Evolutionary conservation across 805 yeast species (phyloP).

Genomic region (Yarrowia yakushimensis): DNA sequence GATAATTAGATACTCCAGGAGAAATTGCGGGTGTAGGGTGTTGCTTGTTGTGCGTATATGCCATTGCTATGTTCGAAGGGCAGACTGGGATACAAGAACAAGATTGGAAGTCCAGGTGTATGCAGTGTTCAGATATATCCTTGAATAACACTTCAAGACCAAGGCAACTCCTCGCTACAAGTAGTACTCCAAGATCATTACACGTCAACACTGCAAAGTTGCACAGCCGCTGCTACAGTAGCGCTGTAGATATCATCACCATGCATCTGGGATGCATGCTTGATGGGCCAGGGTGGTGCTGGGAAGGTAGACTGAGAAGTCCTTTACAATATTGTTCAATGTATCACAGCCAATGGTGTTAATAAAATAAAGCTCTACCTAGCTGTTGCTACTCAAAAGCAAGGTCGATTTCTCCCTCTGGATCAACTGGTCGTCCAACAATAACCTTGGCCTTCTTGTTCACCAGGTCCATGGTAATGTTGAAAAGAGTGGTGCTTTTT

Average conservation of each 20-base stretch:
- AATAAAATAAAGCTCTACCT: background rate
- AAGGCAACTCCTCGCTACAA: too few relatives aligned
- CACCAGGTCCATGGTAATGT: slow-evolving; percentile 34
- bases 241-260: background rate
- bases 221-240: too few relatives aligned
- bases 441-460: slow-evolving; percentile 29
- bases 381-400: background rate
- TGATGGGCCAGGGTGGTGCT: background rate
- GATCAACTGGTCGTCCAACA: slow-evolving; percentile 32
- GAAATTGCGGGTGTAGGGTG: too few relatives aligned
- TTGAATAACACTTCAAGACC: too few relatives aligned
- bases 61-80: too few relatives aligned
- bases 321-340: background rate
- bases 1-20: too few relatives aligned
- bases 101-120: too few relatives aligned
- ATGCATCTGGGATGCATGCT: background rate
- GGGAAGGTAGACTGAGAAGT: background rate
- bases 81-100: too few relatives aligned
- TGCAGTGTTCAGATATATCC: too few relatives aligned
- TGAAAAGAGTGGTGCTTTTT: slow-evolving; percentile 31
- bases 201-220: too few relatives aligned
- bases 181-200: too few relatives aligned
- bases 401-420: slow-evolving; percentile 10
- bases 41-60: too few relatives aligned
- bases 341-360: background rate